Base-by-base conservation (phyloP, 768 basidiomycete genomes). In the Antrodiella citrinella region DNA sequence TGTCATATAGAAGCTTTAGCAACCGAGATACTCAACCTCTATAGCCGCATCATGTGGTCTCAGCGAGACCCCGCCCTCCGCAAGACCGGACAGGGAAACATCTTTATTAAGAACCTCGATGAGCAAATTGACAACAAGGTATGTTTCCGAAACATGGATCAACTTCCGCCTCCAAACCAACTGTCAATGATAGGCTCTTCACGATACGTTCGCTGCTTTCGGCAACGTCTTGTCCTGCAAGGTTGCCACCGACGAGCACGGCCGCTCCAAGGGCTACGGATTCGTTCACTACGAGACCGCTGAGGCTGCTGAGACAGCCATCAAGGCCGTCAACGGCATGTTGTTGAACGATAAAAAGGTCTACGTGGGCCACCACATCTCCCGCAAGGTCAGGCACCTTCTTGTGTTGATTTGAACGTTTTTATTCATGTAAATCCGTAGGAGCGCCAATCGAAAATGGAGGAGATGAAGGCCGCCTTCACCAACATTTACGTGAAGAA, bases 401-500 rank as follows among this genome's bases (percentile, higher is more conserved):
- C 10, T 21, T 39, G 7, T 13, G 9, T 18, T 4, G n/a, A 38
- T 47, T 52, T 38, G 22, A 38, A 47, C 50, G 13, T 45, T 22
- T 21, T 5, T 24, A 9, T 48, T 55, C 41, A 18, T n/a, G 10
- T 50, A 4, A 15, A 7, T 18, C 10, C 44, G 1, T 48, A 91
- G 84, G 96, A 98, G 72, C 88, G 96, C 58, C 91, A 95, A 73
- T 93, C 93, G 66, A 97, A 99, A 72, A 76, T 98, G 54, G 96
- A 98, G 62, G 95, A 99, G 73, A 90, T 92, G 82, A 92, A 88
- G 68, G 74, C 92, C 22, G 91, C 94, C 60, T 99, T 90, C 75
- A 99, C 96, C 65, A 99, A 99, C 74, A 77, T 99, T 54, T 99
- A 96, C 71, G 74, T 98, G 73, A 99, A 99, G 81, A 98, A 98